phyloP scores from a whole-genome alignment of 2,329 filamentous ascomycete species.

The Aureobasidium sp. region DNA sequence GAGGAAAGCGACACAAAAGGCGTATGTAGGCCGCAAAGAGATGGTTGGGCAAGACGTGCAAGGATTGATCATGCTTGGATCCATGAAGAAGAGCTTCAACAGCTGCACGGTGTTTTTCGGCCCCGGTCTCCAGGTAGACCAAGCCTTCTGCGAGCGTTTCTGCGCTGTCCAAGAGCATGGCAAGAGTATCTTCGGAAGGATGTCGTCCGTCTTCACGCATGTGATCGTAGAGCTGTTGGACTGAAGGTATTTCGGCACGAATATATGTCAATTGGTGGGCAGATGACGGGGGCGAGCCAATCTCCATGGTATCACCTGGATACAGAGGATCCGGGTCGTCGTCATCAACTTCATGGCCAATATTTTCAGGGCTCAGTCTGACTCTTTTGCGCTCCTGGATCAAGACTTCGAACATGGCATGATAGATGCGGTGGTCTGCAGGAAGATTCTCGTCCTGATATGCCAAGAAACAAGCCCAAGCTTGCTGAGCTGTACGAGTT shows the following conservation, averaged over 20 bases:
- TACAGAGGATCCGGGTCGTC: conserved; percentile 27
- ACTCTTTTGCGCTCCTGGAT: conserved; percentile 30
- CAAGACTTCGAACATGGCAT: conserved; percentile 53
- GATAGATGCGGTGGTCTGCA: conserved; percentile 40
- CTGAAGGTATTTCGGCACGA: conserved; percentile 53
- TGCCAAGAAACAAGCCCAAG: conserved; percentile 58
- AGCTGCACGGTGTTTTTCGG: not conserved
- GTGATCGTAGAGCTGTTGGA: conserved; percentile 51
- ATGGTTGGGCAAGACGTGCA: conserved; percentile 24
- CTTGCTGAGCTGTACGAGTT: conserved; percentile 55
- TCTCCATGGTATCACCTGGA: conserved; percentile 56
- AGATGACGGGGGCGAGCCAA: conserved; percentile 50
- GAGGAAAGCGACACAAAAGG: conserved; percentile 42
- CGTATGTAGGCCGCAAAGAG: conserved; percentile 47
- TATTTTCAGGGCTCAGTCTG: not conserved
- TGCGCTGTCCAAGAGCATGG: conserved; percentile 51
- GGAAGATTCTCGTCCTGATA: conserved; percentile 41
- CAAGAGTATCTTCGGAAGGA: conserved; percentile 33
- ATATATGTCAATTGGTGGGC: conserved; percentile 59
- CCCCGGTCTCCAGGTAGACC: conserved; percentile 38
- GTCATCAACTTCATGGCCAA: conserved; percentile 15
- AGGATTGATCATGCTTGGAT: conserved; percentile 4
- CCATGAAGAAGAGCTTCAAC: conserved; percentile 17
- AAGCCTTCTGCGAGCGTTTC: conserved; percentile 42
- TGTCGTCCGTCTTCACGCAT: conserved; percentile 45